Percentiles rank a stretch among this genome's conserved stretches.
phyloP scores from a whole-genome alignment of 2,329 filamentous ascomycete species.

The Neofusicoccum laricinum region DNA sequence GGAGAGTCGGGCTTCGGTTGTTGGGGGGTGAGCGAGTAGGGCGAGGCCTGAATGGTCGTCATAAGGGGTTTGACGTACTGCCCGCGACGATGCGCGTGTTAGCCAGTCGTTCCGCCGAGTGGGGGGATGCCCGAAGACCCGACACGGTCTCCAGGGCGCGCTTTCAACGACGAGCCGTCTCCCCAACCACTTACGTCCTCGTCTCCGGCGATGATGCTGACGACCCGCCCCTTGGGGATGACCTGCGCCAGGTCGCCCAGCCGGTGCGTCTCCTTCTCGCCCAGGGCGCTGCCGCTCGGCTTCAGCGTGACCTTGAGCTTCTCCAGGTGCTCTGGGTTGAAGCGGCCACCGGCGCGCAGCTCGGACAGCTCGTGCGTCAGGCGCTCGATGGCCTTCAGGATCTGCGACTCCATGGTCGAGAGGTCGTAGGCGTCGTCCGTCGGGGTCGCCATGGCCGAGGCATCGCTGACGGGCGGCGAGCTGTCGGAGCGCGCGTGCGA shows the following conservation, averaged over 20 bases:
- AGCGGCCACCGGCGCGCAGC: conserved; percentile 59
- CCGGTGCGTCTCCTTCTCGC: conserved; percentile 42
- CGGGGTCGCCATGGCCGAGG: conserved; percentile 27
- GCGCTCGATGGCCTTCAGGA: conserved; percentile 53
- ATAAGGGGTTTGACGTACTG: conserved; percentile 56
- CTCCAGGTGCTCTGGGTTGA: conserved; percentile 63
- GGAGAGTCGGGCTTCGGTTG: conserved; percentile 48
- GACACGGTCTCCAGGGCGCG: too few relatives aligned
- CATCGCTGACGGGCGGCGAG: conserved; percentile 28
- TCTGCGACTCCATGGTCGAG: conserved; percentile 53
- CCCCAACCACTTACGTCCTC: conserved; percentile 51
- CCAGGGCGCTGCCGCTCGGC: conserved; percentile 35
- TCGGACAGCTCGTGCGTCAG: conserved; percentile 62
- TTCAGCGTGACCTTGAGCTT: conserved; percentile 52
- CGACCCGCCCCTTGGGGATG: conserved; percentile 59
- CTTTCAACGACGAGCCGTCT: too few relatives aligned
- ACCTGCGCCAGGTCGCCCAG: conserved; percentile 66
- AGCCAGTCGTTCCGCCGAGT: too few relatives aligned
- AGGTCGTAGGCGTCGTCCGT: conserved; percentile 61
- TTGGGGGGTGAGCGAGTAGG: conserved; percentile 51
- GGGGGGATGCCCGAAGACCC: too few relatives aligned
- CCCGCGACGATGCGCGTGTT: background rate
- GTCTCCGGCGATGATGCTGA: conserved; percentile 64
- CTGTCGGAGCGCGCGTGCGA: conserved; percentile 34
- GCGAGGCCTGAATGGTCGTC: conserved; percentile 51